phyloP scores from a whole-genome alignment of 495 filamentous ascomycete genomes.

The Penicillium waksmanii region DNA sequence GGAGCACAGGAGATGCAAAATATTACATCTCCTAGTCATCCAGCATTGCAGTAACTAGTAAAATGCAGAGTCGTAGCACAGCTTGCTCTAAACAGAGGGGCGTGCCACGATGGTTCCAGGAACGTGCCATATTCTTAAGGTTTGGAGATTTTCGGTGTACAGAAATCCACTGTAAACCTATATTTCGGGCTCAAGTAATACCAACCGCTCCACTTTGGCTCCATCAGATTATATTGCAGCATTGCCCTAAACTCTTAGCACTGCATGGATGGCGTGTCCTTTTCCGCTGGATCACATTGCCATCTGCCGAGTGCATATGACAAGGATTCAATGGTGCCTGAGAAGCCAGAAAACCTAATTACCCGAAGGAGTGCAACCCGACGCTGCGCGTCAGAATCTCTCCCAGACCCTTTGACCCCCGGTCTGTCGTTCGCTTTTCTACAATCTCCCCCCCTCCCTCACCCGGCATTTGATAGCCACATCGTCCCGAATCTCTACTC shows the following conservation, averaged over 20 bases:
- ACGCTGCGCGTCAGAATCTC: background rate
- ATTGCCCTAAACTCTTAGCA: conserved; percentile 4
- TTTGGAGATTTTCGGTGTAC: conserved; percentile 3
- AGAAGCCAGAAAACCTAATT: conserved; percentile 3
- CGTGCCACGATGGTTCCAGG: conserved; percentile 10
- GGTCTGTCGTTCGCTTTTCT: background rate
- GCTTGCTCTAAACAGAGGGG: background rate
- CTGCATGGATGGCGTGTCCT: conserved; percentile 12
- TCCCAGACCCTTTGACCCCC: background rate
- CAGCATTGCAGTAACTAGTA: background rate
- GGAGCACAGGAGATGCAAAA: conserved; percentile 23
- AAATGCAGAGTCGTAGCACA: conserved; percentile 26
- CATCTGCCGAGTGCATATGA: conserved; percentile 4
- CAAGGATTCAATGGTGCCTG: conserved; percentile 2
- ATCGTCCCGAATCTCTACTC: conserved; percentile 1
- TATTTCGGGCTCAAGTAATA: background rate
- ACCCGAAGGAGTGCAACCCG: conserved; percentile 11
- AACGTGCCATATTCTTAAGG: conserved; percentile 10
- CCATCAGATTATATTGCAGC: conserved; percentile 6
- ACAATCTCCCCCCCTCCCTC: background rate
- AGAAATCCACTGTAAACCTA: background rate
- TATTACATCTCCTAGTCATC: conserved; percentile 11
- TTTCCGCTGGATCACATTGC: conserved; percentile 5
- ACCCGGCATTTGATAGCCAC: background rate
- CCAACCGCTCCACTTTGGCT: conserved; percentile 1